phyloP scores from a whole-genome alignment of 2,329 filamentous ascomycete species.

The Bipolaris bicolor region DNA sequence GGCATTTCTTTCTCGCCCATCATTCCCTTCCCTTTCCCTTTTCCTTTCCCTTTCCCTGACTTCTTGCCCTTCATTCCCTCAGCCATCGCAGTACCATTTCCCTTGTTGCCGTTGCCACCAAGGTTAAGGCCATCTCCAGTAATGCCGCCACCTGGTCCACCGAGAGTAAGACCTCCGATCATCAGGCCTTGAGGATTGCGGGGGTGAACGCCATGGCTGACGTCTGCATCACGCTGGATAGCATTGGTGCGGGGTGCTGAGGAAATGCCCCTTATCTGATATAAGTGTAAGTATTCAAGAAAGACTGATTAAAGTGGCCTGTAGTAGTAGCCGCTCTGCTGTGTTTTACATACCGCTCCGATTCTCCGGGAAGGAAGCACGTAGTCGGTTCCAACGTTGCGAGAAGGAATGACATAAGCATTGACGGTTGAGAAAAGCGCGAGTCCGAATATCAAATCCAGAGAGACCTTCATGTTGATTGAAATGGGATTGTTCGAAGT shows the following conservation, averaged over 20 bases:
- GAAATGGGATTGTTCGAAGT: background rate
- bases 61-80: background rate
- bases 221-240: slow-evolving; percentile 13
- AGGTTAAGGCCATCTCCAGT: slow-evolving; percentile 30
- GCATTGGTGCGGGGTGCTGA: slow-evolving; percentile 21
- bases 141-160: slow-evolving; percentile 38
- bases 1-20: background rate
- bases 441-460: slow-evolving; percentile 24
- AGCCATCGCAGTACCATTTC: slow-evolving; percentile 15
- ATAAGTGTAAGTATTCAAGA: slow-evolving; percentile 1
- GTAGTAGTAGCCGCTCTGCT: background rate
- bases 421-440: slow-evolving; percentile 32
- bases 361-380: slow-evolving; percentile 18
- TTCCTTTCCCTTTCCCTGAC: background rate
- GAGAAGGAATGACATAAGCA: slow-evolving; percentile 16
- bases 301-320: background rate
- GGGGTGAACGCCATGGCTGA: slow-evolving; percentile 5
- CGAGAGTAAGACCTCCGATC: slow-evolving; percentile 42
- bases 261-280: slow-evolving; percentile 17
- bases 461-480: slow-evolving; percentile 35
- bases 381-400: too few relatives aligned
- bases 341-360: slow-evolving; percentile 30
- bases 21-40: background rate
- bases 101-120: slow-evolving; percentile 17
- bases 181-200: slow-evolving; percentile 23